Conservation (phyloP, 2,329 filamentous ascomycete species). For the Sporothrix sp. region DNA sequence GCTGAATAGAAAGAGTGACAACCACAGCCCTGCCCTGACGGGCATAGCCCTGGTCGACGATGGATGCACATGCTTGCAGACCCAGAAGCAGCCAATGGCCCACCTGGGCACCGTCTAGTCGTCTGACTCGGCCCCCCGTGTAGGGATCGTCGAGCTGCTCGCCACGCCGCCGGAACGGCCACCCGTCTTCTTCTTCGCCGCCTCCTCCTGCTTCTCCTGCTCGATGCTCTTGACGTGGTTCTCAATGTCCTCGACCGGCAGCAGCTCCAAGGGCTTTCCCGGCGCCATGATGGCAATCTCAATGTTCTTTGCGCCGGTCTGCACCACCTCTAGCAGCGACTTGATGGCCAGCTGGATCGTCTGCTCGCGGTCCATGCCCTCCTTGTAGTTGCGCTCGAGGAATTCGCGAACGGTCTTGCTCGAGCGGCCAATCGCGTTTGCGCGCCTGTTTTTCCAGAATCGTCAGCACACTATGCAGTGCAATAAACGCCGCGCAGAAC, state of each 20-base stretch:
- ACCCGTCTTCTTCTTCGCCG: constrained; percentile 89
- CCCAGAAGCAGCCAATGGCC: not conserved
- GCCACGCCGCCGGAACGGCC: constrained; percentile 62
- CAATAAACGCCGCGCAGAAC: too few species aligned
- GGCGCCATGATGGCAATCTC: constrained; percentile 98
- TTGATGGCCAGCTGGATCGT: constrained; percentile 97
- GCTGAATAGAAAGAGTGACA: not conserved
- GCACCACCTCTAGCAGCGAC: constrained; percentile 93
- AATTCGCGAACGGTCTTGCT: constrained; percentile 99
- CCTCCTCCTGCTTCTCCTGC: constrained; percentile 98
- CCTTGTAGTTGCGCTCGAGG: constrained; percentile 97
- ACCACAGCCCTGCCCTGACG: too few species aligned
- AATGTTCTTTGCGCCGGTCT: constrained; percentile 99
- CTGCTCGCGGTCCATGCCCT: constrained; percentile 90
- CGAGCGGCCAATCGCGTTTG: constrained; percentile 94
- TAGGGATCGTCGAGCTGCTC: constrained; percentile 53
- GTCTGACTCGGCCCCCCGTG: constrained; percentile 38
- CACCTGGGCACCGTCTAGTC: constrained; percentile 9
- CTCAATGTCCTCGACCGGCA: constrained; percentile 93
- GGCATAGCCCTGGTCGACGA: too few species aligned
- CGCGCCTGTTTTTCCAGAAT: constrained; percentile 60
- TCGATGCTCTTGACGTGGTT: constrained; percentile 97
- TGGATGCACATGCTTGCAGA: too few species aligned
- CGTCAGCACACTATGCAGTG: too few species aligned
- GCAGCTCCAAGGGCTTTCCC: constrained; percentile 82